Conservation (phyloP, 495 filamentous ascomycete species). For the Penicillium flavigenum region DNA sequence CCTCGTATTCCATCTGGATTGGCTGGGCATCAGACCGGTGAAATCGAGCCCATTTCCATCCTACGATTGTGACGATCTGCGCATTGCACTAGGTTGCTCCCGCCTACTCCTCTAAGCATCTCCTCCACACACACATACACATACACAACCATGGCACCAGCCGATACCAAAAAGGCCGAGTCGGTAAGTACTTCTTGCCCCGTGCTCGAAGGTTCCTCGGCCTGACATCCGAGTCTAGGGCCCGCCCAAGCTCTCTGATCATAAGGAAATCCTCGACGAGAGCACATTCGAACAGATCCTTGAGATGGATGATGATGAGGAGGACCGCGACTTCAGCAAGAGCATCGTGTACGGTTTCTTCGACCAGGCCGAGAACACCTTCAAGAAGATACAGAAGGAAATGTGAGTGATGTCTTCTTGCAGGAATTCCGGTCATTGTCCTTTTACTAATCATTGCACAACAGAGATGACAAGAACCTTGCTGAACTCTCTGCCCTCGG, state of each 20-base stretch:
- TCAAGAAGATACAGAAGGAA: conserved; percentile 75
- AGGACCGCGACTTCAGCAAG: conserved; percentile 72
- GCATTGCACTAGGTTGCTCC: conserved; percentile 12
- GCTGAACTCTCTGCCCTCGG: conserved; percentile 74
- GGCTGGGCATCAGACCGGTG: conserved; percentile 13
- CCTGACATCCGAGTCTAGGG: conserved; percentile 22
- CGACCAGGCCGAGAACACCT: conserved; percentile 83
- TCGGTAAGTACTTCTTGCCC: conserved; percentile 23
- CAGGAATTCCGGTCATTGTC: background rate
- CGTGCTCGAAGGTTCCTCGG: background rate
- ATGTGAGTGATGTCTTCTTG: conserved; percentile 60
- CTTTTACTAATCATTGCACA: conserved; percentile 12
- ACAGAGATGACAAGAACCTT: conserved; percentile 65
- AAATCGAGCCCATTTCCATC: conserved; percentile 8
- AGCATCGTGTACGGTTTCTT: conserved; percentile 93
- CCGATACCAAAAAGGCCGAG: conserved; percentile 32
- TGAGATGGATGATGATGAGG: conserved; percentile 89
- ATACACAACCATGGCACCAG: conserved; percentile 31
- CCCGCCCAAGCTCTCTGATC: conserved; percentile 49
- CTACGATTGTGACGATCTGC: conserved; percentile 12
- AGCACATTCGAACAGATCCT: conserved; percentile 90
- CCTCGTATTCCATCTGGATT: conserved; percentile 14
- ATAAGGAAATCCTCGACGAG: conserved; percentile 71
- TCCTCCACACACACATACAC: background rate
- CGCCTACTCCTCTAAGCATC: conserved; percentile 4